Base-by-base conservation (phyloP, 1,284 basidiomycete genomes). In the Ustilago loliicola region DNA sequence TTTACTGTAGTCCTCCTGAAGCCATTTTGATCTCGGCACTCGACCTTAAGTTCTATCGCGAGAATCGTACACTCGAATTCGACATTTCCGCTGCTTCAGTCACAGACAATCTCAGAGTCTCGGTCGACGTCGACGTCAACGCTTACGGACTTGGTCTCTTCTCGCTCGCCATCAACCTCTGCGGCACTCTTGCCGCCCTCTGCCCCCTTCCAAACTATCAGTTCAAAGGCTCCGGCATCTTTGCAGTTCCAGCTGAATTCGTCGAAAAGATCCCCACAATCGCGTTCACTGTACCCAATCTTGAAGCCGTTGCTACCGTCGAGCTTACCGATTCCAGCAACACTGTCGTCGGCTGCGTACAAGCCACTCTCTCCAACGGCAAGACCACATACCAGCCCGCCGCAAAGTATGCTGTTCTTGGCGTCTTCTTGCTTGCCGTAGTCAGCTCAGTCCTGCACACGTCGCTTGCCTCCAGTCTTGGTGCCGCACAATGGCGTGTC, bases 331-430 rank as follows among this genome's bases (percentile, higher is more conserved):
- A 94, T 72, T 89, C 91, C 42, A 88, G 88, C 54, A 92, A 92
- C 1, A 91, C 91, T 52, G 89, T 93, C 68, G 93, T 92, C 52
- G 94, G 94, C 0, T 99, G 96, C 81, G 89, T 98, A 3, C 94
- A 96, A 86, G 91, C 94, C 9, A 96, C 95, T 0, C 88, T 98
- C 4, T 92, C 93, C 23, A 99, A 98, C 84, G 95, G 96, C 11
- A 92, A 92, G 90, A 93, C 94, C 1, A 90, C 91, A 0, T 90
- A 91, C 67, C 93, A 94, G 86, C 85, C 87, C 4, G 91, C 90
- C 2, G 95, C 94, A 15, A 90, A 91, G 80, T 96, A 93, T 93
- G 89, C 90, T 0, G 92, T 92, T 5, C 93, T 90, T 27, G 91
- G 89, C 25, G 87, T 96, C 59, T 90, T 91, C 2, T 85, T 96